phyloP scores from a whole-genome alignment of 1,139 yeast genomes.

The Lodderomyces beijingensis region DNA sequence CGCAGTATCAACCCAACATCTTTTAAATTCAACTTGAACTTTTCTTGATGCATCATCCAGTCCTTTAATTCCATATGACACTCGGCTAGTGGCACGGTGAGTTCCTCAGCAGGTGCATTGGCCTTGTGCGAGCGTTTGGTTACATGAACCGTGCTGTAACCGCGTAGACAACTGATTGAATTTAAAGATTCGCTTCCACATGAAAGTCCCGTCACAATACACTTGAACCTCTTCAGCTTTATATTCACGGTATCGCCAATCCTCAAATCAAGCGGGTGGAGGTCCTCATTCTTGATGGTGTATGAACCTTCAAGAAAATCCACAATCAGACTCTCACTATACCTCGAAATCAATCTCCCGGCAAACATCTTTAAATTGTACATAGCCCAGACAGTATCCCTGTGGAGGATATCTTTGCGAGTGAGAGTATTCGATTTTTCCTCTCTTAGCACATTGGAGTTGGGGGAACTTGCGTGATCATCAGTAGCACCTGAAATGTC shows the following conservation, averaged over 20 bases:
- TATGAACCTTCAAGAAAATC: slow-evolving; percentile 23
- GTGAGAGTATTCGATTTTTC: slow-evolving; percentile 20
- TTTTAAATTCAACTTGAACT: slow-evolving; percentile 9
- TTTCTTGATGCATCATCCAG: slow-evolving; percentile 40
- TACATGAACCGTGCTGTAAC: slow-evolving; percentile 45
- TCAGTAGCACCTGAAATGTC: slow-evolving; percentile 4
- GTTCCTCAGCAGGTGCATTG: slow-evolving; percentile 5
- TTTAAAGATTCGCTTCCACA: slow-evolving; percentile 10
- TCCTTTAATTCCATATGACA: slow-evolving; percentile 36
- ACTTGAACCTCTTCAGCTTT: slow-evolving; percentile 17
- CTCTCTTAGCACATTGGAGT: slow-evolving; percentile 13
- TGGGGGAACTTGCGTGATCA: slow-evolving; percentile 1
- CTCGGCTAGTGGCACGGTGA: slow-evolving; percentile 15
- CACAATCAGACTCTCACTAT: slow-evolving; percentile 24
- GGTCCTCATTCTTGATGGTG: slow-evolving; percentile 25
- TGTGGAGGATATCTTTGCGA: slow-evolving; percentile 16
- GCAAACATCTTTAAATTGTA: slow-evolving; percentile 34
- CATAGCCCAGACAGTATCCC: slow-evolving; percentile 34
- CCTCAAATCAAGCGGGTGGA: slow-evolving; percentile 31
- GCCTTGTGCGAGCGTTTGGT: slow-evolving; percentile 12
- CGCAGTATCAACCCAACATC: neutral
- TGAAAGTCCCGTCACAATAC: slow-evolving; percentile 43
- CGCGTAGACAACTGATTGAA: slow-evolving; percentile 50
- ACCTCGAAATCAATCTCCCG: slow-evolving; percentile 20
- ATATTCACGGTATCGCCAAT: slow-evolving; percentile 30